A percentile compares a stretch with the other conserved stretches of the same genome.
These are phyloP conservation scores for Clavariopsis aquatica DNA, from an alignment of 495 filamentous ascomycete genomes.

Conservation along the genomic window DNA sequence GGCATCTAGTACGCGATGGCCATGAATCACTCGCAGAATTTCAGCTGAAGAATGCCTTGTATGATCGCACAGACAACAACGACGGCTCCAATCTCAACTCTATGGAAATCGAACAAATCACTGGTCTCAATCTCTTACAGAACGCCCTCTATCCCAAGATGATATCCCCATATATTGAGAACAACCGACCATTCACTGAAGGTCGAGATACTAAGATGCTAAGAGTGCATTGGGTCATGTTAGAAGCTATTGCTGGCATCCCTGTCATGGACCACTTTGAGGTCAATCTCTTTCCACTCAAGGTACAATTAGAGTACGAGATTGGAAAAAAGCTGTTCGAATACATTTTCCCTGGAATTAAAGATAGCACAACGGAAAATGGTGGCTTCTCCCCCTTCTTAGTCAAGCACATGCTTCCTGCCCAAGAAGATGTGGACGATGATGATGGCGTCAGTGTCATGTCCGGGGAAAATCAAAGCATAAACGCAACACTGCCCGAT, in stretches of 20 bases:
- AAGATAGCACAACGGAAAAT: constrained; percentile 59
- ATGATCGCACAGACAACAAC: constrained; percentile 90
- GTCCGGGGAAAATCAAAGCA: constrained; percentile 1
- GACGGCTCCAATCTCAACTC: constrained; percentile 95
- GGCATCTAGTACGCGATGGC: constrained; percentile 87
- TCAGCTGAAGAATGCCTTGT: constrained; percentile 83
- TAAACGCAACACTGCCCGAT: constrained; percentile 4
- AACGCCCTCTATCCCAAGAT: constrained; percentile 95
- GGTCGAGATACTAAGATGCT: constrained; percentile 71
- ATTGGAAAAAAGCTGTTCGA: constrained; percentile 93
- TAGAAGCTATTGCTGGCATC: constrained; percentile 96
- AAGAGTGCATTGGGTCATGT: constrained; percentile 92
- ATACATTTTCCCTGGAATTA: constrained; percentile 90
- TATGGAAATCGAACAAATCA: constrained; percentile 79
- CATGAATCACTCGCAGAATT: constrained; percentile 91
- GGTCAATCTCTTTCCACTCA: constrained; percentile 88
- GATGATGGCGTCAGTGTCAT: constrained; percentile 34
- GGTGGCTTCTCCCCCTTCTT: constrained; percentile 75
- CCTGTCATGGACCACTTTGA: constrained; percentile 97
- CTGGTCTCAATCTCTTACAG: constrained; percentile 83
- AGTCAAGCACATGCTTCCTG: constrained; percentile 71
- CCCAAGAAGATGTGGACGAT: constrained; percentile 64
- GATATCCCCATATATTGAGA: constrained; percentile 81
- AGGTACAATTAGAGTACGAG: constrained; percentile 90
- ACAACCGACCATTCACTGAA: constrained; percentile 53